Conservation (phyloP, 2,329 filamentous ascomycete species). For the Fusarium napiforme region DNA sequence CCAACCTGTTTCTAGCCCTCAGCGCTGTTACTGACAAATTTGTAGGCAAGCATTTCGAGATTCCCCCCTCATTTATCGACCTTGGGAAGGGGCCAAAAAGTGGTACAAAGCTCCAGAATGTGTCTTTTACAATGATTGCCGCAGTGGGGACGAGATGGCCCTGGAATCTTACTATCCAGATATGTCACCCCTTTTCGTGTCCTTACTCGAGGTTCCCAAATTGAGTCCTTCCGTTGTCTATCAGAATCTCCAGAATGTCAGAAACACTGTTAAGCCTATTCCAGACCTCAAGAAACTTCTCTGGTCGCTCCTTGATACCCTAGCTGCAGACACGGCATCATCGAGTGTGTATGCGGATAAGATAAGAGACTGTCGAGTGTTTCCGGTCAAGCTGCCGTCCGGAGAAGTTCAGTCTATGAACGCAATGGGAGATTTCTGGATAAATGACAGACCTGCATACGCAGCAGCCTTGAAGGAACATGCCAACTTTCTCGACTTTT, state of each 20-base stretch:
- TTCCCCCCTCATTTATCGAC: not conserved
- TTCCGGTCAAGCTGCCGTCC: not conserved
- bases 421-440: not conserved
- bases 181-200: not conserved
- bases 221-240: not conserved
- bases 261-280: not conserved
- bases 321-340: not conserved
- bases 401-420: not conserved
- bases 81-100: rapidly evolving
- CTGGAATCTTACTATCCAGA: not conserved
- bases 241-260: not conserved
- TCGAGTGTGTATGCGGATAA: not conserved
- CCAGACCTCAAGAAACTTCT: not conserved
- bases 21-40: rapidly evolving
- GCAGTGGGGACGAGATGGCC: not conserved
- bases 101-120: not conserved
- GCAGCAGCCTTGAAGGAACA: not conserved
- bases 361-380: not conserved
- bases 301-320: not conserved
- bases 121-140: not conserved
- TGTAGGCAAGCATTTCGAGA: not conserved
- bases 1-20: rapidly evolving
- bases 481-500: not conserved
- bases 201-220: not conserved
- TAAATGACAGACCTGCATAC: not conserved